Percentiles rank a stretch among this genome's conserved stretches.
These are phyloP conservation scores for Uronychia binucleata DNA, from an alignment of 73 alveolate species.

Conservation along the genomic window DNA sequence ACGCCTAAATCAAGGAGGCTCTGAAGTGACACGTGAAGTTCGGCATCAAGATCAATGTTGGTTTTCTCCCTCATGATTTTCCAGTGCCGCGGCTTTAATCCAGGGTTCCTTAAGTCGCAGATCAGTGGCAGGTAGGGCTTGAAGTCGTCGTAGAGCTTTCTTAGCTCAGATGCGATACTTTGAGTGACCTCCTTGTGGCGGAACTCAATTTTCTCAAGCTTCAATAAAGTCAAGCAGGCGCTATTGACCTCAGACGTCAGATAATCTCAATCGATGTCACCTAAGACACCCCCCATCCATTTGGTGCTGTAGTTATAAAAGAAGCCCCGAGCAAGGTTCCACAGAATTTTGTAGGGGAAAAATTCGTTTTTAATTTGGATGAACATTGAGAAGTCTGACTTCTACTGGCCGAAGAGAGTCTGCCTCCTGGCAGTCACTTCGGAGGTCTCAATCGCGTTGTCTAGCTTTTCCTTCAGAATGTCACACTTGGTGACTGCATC, in stretches of 20 bases:
- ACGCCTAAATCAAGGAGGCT: constrained; percentile 65
- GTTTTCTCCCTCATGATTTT: constrained; percentile 45
- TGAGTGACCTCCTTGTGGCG: constrained; percentile 49
- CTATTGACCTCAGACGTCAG: constrained; percentile 60
- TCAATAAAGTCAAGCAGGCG: constrained; percentile 67
- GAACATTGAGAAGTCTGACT: constrained; percentile 65
- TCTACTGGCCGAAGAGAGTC: constrained; percentile 49
- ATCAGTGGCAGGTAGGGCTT: constrained; percentile 82
- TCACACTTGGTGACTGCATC: constrained; percentile 43
- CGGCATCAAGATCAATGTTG: constrained; percentile 64
- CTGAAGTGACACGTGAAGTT: constrained; percentile 54
- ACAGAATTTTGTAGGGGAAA: constrained; percentile 56
- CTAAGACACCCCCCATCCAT: constrained; percentile 36
- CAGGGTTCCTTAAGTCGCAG: constrained; percentile 71
- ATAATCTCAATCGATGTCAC: constrained; percentile 44
- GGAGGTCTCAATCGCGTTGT: constrained; percentile 62
- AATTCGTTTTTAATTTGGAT: constrained; percentile 55
- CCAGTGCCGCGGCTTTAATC: constrained; percentile 80
- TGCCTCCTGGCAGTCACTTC: constrained; percentile 75
- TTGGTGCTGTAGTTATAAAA: constrained; percentile 14
- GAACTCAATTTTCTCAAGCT: constrained; percentile 69
- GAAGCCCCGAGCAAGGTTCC: constrained; percentile 45
- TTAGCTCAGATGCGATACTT: constrained; percentile 13
- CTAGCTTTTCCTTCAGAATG: constrained; percentile 50
- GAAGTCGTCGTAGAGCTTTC: constrained; percentile 62